Evolutionary conservation across 441 rosid species (phyloP), one percentile per base, ranked within the genome.

Genomic region (Erodium chrysanthum): DNA sequence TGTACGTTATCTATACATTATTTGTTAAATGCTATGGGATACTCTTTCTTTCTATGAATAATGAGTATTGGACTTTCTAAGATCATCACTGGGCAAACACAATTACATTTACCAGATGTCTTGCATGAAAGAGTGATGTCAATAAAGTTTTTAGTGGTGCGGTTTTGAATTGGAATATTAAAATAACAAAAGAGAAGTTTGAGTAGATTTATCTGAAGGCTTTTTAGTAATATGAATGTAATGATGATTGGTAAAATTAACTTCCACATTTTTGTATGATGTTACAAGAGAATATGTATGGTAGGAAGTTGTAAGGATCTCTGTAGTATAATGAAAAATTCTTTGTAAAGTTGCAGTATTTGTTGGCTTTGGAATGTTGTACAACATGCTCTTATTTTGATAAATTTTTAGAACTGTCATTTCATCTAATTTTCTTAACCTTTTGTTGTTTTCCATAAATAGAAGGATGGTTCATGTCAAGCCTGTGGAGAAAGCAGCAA

Each of bases 381-480:
- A 20, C 63, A 18, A 59, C 5, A 3, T 25, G 0, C 33, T 22
- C 14, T 58, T 58, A 58, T 58, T 58, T 22, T 58, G n/a, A 56
- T 56, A 58, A 9, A 21, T 58, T 50, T 50, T 44, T 15, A 21
- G 20, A 50, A 50, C 58, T 22, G 31, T 23, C 14, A 58, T 58
- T 58, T 58, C 31, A 58, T 20, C 27, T 58, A 58, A 21, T 21
- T 58, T 11, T 58, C 62, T 22, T 9, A 58, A 22, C 22, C 22
- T 23, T 56, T 21, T 58, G 6, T 25, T 22, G n/a, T 58, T 2
- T 58, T 58, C 63, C 31, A 58, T 22, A 58, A 58, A 50, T 83
- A 95, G 99, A 95, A 87, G 82, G 98, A 85, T 72, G 80, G 82
- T 68, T 82, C 86, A 12, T 95, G 99, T 65, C 99, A 92, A 80